Evolutionary conservation across 495 filamentous ascomycete species (phyloP).

Genomic region (Neurospora discreta): DNA sequence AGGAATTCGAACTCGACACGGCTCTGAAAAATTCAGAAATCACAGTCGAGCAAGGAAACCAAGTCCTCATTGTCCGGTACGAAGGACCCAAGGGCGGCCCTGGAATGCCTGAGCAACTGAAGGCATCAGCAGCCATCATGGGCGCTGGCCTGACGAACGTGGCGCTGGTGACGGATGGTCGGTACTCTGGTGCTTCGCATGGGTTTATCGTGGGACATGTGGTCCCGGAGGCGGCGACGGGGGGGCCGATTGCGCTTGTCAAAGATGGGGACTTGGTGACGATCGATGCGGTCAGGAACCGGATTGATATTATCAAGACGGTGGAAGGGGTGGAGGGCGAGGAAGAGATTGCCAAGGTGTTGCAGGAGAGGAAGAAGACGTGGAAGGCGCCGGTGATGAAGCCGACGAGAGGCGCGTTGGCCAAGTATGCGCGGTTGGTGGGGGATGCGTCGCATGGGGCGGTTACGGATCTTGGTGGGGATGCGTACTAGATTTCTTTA

Average conservation of each 20-base stretch:
- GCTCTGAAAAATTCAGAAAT: constrained; percentile 62
- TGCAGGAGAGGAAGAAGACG: constrained; percentile 49
- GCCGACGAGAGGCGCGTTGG: constrained; percentile 78
- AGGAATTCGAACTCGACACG: constrained; percentile 66
- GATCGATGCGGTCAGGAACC: constrained; percentile 75
- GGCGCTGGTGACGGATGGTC: constrained; percentile 85
- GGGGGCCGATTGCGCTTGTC: constrained; percentile 74
- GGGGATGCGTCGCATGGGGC: constrained; percentile 46
- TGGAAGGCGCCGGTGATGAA: constrained; percentile 66
- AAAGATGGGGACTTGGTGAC: constrained; percentile 73
- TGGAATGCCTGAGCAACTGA: constrained; percentile 97
- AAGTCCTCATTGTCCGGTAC: constrained; percentile 90
- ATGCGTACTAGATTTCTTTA: too few relatives aligned
- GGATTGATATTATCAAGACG: constrained; percentile 52
- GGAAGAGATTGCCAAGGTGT: constrained; percentile 46
- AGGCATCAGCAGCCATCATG: constrained; percentile 82
- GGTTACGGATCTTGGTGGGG: constrained; percentile 32
- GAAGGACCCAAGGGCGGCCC: constrained; percentile 93
- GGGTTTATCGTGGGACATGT: constrained; percentile 96
- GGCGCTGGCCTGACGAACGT: constrained; percentile 82
- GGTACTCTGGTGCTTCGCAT: constrained; percentile 83
- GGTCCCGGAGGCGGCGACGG: constrained; percentile 76
- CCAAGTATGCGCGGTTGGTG: constrained; percentile 69
- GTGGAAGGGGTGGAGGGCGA: constrained; percentile 4
- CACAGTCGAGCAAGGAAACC: constrained; percentile 54